These are phyloP conservation scores for Biscogniauxia mediterranea DNA, from an alignment of 2,329 filamentous ascomycete species.

Conservation along the genomic window DNA sequence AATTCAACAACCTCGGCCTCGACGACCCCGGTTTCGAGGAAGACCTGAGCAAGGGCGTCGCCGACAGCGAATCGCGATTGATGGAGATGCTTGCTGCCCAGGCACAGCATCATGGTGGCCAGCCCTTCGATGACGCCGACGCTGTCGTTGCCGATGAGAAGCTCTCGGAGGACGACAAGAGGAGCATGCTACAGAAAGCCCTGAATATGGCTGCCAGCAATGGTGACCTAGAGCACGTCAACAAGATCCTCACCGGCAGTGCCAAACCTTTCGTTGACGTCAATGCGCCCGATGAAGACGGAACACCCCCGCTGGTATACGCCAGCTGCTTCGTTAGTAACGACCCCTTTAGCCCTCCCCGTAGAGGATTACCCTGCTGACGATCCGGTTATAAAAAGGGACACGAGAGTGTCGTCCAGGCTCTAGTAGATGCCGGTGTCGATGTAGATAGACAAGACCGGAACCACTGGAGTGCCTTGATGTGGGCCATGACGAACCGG, in stretches of 20 bases:
- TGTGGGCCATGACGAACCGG: slow-evolving; percentile 99
- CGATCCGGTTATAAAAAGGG: slow-evolving; percentile 51
- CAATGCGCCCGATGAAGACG: slow-evolving; percentile 87
- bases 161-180: slow-evolving; percentile 74
- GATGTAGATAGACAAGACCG: slow-evolving; percentile 91
- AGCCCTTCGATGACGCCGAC: slow-evolving; percentile 75
- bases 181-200: slow-evolving; percentile 76
- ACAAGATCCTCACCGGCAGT: slow-evolving; percentile 70
- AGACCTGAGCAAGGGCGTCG: slow-evolving; percentile 54
- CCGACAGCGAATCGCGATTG: slow-evolving; percentile 80
- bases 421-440: slow-evolving; percentile 80
- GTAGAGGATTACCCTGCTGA: not conserved
- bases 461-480: slow-evolving; percentile 95
- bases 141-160: slow-evolving; percentile 73
- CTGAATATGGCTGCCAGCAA: slow-evolving; percentile 96
- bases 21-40: slow-evolving; percentile 75
- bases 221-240: slow-evolving; percentile 81
- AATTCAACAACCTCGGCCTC: slow-evolving; percentile 77
- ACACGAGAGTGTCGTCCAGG: slow-evolving; percentile 83
- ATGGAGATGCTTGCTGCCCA: slow-evolving; percentile 97
- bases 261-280: slow-evolving; percentile 77
- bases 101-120: slow-evolving; percentile 76
- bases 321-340: slow-evolving; percentile 88
- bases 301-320: slow-evolving; percentile 94
- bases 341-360: slow-evolving; percentile 7